Evolutionary conservation across 1,284 basidiomycete genomes (phyloP), one percentile per base, ranked within the genome.

Genomic region (Ganoderma meredithae): DNA sequence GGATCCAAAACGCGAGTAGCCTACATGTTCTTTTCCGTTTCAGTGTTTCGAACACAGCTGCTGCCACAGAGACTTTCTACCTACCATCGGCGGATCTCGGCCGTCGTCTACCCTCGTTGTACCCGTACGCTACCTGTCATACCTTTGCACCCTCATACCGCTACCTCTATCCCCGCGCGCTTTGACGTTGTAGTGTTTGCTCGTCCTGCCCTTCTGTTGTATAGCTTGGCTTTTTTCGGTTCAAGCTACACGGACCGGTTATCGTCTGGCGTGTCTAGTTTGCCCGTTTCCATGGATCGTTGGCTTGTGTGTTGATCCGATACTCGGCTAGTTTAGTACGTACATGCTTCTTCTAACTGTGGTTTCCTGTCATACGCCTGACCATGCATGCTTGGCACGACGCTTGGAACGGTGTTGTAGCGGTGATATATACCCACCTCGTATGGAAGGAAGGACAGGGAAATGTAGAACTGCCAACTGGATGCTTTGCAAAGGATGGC

Each of bases 71-170:
- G 69, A 72, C 69, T 64, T 59, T 69, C 36, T 61, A 47, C 66
- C 40, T 36, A 52, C 58, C 55, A 47, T 56, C 53, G 71, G 67
- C 69, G 65, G 69, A 62, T 62, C 61, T 63, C 63, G 69, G 65
- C 68, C 66, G 71, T 40, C 36, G 8, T 67, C 69, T 66, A 71
- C 71, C 59, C 43, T 70, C 71, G 55, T 72, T 72, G 27, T 36
- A 60, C 58, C 19, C 65, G 55, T 65, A 66, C 69, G 62, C 67
- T 70, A 70, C 69, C 43, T 43, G 56, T 22, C 43, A 40, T 25
- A 59, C 60, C 53, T 33, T 27, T 58, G 33, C 22, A 22, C 39
- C 49, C 58, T 55, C 47, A 56, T 62, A 60, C 56, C 56, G 56
- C 53, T 58, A 49, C 58, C 33, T 63, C 39, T 70, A 68, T 56